Evolutionary conservation across 805 yeast species (phyloP), one percentile per base, ranked within the genome.

Genomic region (Pichia pseudocactophila): DNA sequence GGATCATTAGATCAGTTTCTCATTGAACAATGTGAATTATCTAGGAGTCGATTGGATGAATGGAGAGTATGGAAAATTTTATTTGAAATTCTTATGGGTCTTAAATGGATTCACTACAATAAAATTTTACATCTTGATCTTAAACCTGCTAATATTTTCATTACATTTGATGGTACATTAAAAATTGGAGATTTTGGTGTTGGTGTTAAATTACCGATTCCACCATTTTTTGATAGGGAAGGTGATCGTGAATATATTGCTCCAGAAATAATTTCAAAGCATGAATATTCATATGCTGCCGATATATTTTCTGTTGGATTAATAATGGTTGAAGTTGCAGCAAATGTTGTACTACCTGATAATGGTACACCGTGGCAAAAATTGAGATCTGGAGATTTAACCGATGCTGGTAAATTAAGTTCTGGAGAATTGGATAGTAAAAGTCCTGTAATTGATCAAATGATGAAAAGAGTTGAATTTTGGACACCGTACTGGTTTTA

Each of bases 211-310:
- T 66, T 78, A 41, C 97, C 97, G 0, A 78, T 80, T 16, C 75
- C 75, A 37, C 71, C 70, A 34, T 77, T 66, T 49, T 80, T 86
- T 54, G 98, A 92, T 62, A 75, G 95, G 51, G 98, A 92, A 64
- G 98, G 98, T 22, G 98, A 92, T 62, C 71, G 97, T 41, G 96
- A 90, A 59, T 92, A 92, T 62, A 92, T 92, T 63, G 97, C 98
- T 0, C 98, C 98, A 1, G 98, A 92, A 60, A 80, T 92, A 19
- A 80, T 92, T 42, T 77, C 88, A 28, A 77, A 74, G 36, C 88
- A 86, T 57, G 73, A 75, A 35, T 92, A 92, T 58, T 88, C 87
- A 33, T 85, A 82, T 51, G 88, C 90, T 41, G 97, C 97, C 0
- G 98, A 92, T 59, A 80, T 92, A 4, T 92, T 92, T 59, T 83